Conservation (phyloP, 2,329 filamentous ascomycete species). For the Pseudogymnoascus sp. region DNA sequence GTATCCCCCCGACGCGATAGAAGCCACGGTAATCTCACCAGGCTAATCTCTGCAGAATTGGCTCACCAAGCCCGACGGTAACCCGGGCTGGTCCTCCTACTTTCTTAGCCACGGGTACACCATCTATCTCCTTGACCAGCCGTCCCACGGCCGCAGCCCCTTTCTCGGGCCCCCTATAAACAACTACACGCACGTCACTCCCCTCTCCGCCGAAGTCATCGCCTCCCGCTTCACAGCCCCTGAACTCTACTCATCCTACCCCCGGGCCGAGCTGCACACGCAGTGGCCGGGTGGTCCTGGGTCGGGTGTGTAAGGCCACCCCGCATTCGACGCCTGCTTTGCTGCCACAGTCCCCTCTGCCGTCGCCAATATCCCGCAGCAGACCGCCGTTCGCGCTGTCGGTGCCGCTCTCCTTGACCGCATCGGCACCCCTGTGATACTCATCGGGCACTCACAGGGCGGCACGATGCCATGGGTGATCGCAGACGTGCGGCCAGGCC, state of each 20-base stretch:
- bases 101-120: conserved; percentile 37
- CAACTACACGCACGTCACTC: conserved; percentile 5
- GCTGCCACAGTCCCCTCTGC: conserved; percentile 32
- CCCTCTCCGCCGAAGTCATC: conserved; percentile 15
- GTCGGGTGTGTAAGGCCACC: conserved; percentile 18
- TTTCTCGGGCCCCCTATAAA: conserved; percentile 16
- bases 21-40: neutral
- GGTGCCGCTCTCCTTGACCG: conserved; percentile 28
- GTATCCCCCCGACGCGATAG: conserved; percentile 4
- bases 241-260: conserved; percentile 19
- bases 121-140: conserved; percentile 33
- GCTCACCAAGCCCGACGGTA: conserved; percentile 39
- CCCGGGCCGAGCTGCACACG: conserved; percentile 31
- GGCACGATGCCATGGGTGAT: conserved; percentile 34
- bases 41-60: conserved; percentile 28
- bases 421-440: conserved; percentile 17
- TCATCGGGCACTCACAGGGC: conserved; percentile 35
- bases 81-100: conserved; percentile 38
- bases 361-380: conserved; percentile 27
- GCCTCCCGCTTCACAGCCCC: conserved; percentile 24
- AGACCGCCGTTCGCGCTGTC: conserved; percentile 31
- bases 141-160: conserved; percentile 18
- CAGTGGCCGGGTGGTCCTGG: conserved; percentile 30
- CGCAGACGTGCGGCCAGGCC: conserved; percentile 33
- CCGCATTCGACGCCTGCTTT: conserved; percentile 27